Conservation (phyloP, 768 basidiomycete species). For the Trametes cinnabarina region DNA sequence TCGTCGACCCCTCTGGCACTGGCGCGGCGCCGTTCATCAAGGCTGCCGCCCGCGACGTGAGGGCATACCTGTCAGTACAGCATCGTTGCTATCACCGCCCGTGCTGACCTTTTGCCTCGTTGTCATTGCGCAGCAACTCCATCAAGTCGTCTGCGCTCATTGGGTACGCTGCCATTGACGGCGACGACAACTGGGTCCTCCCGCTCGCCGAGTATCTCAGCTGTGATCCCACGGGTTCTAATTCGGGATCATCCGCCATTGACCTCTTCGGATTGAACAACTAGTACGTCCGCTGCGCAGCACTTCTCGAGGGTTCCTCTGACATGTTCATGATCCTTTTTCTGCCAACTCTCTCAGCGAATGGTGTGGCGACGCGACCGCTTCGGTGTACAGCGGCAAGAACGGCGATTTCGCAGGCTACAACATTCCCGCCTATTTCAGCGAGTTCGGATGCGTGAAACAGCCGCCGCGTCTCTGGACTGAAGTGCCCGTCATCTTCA, state of each 20-base stretch:
- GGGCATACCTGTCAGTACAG: conserved; percentile 72
- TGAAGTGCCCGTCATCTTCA: conserved; percentile 72
- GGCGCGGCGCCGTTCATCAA: conserved; percentile 77
- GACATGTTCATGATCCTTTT: not conserved
- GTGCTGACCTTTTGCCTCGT: conserved; percentile 1
- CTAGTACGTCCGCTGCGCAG: conserved; percentile 53
- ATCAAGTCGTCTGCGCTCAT: conserved; percentile 66
- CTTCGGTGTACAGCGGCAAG: conserved; percentile 53
- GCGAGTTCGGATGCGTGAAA: conserved; percentile 79
- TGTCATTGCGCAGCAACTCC: conserved; percentile 45
- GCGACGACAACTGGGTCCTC: conserved; percentile 55
- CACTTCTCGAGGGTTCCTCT: not conserved
- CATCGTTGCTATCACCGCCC: not conserved
- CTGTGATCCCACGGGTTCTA: conserved; percentile 58
- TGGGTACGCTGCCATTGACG: conserved; percentile 86
- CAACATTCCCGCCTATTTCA: conserved; percentile 86
- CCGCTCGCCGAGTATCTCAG: conserved; percentile 76
- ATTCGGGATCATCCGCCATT: conserved; percentile 61
- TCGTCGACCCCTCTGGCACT: conserved; percentile 57
- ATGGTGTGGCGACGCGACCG: conserved; percentile 74
- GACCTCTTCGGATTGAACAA: conserved; percentile 88
- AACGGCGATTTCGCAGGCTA: conserved; percentile 57
- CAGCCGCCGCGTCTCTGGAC: conserved; percentile 70
- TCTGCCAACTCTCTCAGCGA: conserved; percentile 44
- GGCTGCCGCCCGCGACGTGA: conserved; percentile 86